Evolutionary conservation across 163 green algal species (phyloP).

Genomic region (Chloromonas sp.): DNA sequence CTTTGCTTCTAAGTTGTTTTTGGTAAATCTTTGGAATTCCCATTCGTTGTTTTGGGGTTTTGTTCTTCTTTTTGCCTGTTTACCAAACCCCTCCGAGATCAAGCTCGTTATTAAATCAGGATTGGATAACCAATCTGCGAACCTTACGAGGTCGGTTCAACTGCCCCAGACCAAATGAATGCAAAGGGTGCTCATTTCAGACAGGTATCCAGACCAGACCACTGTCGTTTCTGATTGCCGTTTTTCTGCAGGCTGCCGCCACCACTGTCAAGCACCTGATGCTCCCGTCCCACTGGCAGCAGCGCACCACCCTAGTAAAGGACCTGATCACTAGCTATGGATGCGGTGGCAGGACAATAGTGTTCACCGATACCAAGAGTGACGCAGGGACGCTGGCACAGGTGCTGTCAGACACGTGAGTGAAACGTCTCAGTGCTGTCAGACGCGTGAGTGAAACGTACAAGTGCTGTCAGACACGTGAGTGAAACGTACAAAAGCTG

Average conservation of each 20-base stretch:
- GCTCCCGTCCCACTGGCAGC: slow-evolving; percentile 86
- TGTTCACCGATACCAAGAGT: slow-evolving; percentile 97
- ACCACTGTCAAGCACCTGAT: slow-evolving; percentile 87
- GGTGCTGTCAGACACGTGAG: slow-evolving; percentile 38
- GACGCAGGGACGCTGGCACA: slow-evolving; percentile 81
- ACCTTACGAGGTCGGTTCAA: too few relatives aligned
- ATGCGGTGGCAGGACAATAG: slow-evolving; percentile 75
- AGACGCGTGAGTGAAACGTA: too few relatives aligned
- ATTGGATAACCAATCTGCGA: too few relatives aligned
- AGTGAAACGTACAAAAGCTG: background rate
- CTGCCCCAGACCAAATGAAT: too few relatives aligned
- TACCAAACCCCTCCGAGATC: too few relatives aligned
- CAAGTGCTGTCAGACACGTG: slow-evolving; percentile 35
- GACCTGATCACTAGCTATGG: slow-evolving; percentile 88
- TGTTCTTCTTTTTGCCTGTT: too few relatives aligned
- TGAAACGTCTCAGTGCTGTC: background rate
- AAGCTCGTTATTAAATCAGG: too few relatives aligned
- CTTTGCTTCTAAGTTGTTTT: too few relatives aligned
- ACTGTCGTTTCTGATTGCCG: background rate
- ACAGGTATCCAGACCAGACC: too few relatives aligned
- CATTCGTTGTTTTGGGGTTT: too few relatives aligned
- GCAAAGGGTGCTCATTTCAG: too few relatives aligned
- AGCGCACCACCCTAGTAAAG: slow-evolving; percentile 57
- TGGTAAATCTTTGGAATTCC: too few relatives aligned
- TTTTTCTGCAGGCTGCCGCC: slow-evolving; percentile 51